These are phyloP conservation scores for Eimeria maxima DNA, from an alignment of 169 alveolate genomes.

Conservation along the genomic window DNA sequence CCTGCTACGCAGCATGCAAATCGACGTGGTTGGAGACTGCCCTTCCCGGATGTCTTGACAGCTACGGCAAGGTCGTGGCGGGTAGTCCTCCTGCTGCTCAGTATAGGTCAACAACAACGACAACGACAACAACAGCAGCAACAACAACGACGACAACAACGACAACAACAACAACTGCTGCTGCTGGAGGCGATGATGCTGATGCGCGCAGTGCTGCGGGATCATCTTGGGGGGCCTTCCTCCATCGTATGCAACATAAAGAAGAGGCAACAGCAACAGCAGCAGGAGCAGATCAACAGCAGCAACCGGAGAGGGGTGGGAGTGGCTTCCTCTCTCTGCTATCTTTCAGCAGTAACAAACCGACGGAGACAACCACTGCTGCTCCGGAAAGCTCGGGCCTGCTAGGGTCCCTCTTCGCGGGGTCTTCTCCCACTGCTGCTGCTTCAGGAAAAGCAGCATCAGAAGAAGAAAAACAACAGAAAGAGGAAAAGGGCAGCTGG, in stretches of 20 bases:
- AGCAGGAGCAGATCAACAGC: too few relatives aligned
- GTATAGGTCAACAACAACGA: too few relatives aligned
- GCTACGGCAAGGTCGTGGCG: too few relatives aligned
- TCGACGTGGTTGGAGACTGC: too few relatives aligned
- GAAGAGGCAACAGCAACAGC: not conserved
- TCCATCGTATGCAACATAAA: slow-evolving; percentile 19
- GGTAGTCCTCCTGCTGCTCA: too few relatives aligned
- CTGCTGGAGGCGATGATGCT: not conserved
- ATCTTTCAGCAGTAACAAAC: not conserved
- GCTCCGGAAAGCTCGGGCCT: not conserved
- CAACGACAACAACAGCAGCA: not conserved
- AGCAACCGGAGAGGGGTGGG: not conserved
- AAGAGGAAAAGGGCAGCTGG: not conserved
- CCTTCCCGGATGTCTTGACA: too few relatives aligned
- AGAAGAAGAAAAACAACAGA: not conserved
- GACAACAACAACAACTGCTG: slow-evolving; percentile 26
- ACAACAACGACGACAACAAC: slow-evolving; percentile 32
- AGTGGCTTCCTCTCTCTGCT: not conserved
- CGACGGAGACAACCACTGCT: slow-evolving; percentile 5
- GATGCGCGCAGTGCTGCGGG: not conserved
- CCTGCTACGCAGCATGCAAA: too few relatives aligned
- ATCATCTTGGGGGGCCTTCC: slow-evolving; percentile 21
- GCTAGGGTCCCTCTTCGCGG: not conserved
- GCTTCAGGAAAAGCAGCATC: not conserved
- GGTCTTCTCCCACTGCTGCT: not conserved